These are phyloP conservation scores for Rhizophagus clarus DNA, from an alignment of 192 early-diverging fungal genomes.

Conservation along the genomic window DNA sequence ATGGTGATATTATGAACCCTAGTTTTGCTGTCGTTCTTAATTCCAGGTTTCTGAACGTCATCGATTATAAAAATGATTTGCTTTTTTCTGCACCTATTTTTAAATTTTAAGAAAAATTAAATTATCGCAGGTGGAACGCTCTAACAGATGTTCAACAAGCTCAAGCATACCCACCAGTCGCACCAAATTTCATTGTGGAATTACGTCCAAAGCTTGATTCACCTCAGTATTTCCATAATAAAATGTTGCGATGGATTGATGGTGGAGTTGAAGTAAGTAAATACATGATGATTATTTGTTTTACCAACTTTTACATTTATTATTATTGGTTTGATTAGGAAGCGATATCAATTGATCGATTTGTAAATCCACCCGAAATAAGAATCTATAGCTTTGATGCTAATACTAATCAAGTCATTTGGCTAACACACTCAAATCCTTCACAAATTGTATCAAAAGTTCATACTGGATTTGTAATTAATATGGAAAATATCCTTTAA, in stretches of 20 bases:
- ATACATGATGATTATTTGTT: neutral
- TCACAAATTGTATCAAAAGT: too few species aligned
- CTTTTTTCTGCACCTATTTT: too few species aligned
- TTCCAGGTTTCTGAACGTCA: too few species aligned
- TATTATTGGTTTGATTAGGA: neutral
- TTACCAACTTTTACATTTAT: neutral
- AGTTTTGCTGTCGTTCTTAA: neutral
- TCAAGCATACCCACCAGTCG: neutral
- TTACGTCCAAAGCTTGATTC: slow-evolving; percentile 10
- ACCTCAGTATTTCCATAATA: slow-evolving; percentile 2
- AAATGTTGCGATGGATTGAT: slow-evolving; percentile 22
- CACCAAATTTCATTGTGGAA: slow-evolving; percentile 19
- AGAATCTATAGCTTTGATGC: neutral
- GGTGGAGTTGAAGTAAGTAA: slow-evolving; percentile 22
- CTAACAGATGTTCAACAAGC: neutral
- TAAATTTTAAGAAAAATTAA: too few species aligned
- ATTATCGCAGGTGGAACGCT: slow-evolving; percentile 19
- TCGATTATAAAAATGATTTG: too few species aligned
- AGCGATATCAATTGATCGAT: slow-evolving; percentile 21
- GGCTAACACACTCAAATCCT: too few species aligned
- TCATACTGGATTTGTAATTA: too few species aligned
- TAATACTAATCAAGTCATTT: too few species aligned
- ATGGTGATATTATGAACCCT: neutral
- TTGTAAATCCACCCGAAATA: neutral
- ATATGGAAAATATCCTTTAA: too few species aligned